Evolutionary conservation across 805 yeast genomes (phyloP).

Genomic region (Zygotorulaspora sp.): DNA sequence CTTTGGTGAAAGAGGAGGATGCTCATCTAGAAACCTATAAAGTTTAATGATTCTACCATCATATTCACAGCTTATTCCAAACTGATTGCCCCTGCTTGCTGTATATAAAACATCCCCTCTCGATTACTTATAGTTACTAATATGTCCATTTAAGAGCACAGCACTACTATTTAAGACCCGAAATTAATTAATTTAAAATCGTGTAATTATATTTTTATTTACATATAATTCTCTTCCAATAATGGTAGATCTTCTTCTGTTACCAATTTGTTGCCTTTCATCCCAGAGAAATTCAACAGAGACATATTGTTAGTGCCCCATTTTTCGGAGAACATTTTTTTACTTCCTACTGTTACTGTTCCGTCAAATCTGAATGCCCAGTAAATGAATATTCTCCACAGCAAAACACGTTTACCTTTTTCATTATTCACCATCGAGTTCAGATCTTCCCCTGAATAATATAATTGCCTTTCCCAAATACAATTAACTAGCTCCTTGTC

Average conservation of each 20-base stretch:
- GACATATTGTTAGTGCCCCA: slow-evolving; percentile 34
- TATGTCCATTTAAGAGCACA: too few species aligned
- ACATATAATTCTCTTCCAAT: slow-evolving; percentile 1
- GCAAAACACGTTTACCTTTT: slow-evolving; percentile 38
- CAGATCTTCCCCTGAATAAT: slow-evolving; percentile 36
- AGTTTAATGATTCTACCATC: too few species aligned
- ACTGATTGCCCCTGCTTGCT: background rate
- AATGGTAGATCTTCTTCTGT: slow-evolving; percentile 4
- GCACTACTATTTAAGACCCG: too few species aligned
- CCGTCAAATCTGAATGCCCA: slow-evolving; percentile 39
- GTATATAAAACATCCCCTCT: slow-evolving; percentile 4
- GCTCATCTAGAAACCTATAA: slow-evolving; percentile 44
- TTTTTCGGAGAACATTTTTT: slow-evolving; percentile 35
- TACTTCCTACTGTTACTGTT: slow-evolving; percentile 21
- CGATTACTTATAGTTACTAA: slow-evolving; percentile 1
- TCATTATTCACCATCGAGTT: slow-evolving; percentile 34
- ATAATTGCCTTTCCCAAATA: slow-evolving; percentile 54
- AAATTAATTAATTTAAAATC: too few species aligned
- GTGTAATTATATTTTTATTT: too few species aligned
- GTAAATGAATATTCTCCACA: slow-evolving; percentile 39
- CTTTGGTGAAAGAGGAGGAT: slow-evolving; percentile 44
- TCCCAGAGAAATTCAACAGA: slow-evolving; percentile 26
- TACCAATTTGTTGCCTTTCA: slow-evolving; percentile 5
- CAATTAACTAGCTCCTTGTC: slow-evolving; percentile 49
- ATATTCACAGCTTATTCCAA: too few species aligned